Evolutionary conservation across 306 rosid species (phyloP).

Genomic region (Begonia masoniana): DNA sequence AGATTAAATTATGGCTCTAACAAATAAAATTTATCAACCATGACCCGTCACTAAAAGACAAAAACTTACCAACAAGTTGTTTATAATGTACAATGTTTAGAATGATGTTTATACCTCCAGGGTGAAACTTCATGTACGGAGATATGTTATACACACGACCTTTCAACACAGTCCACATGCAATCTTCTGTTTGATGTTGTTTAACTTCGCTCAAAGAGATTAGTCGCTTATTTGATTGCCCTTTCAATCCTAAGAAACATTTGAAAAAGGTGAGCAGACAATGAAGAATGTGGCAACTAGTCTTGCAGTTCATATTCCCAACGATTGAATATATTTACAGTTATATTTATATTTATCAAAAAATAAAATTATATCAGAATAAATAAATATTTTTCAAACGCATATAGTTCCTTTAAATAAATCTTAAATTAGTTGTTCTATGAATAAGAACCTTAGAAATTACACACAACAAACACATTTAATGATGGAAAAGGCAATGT

Average conservation of each 20-base stretch:
- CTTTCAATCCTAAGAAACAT: slow-evolving; percentile 50
- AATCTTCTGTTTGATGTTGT: slow-evolving; percentile 59
- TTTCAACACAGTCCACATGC: slow-evolving; percentile 96
- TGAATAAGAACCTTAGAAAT: too few relatives aligned
- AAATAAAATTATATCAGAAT: too few relatives aligned
- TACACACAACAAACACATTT: too few relatives aligned
- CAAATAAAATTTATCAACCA: not conserved
- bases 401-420: too few relatives aligned
- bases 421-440: too few relatives aligned
- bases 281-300: too few relatives aligned
- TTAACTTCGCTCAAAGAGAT: slow-evolving; percentile 76
- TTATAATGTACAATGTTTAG: not conserved
- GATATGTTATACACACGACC: slow-evolving; percentile 81
- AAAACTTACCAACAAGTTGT: not conserved
- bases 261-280: too few relatives aligned
- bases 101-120: slow-evolving; percentile 63
- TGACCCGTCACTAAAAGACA: not conserved
- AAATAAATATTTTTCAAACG: too few relatives aligned
- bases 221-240: slow-evolving; percentile 78
- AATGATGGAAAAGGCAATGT: too few relatives aligned
- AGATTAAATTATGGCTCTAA: too few relatives aligned
- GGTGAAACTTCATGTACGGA: slow-evolving; percentile 89
- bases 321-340: too few relatives aligned
- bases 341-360: not conserved
- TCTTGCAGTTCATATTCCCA: too few relatives aligned